Evolutionary conservation across 2,329 filamentous ascomycete species (phyloP).

Genomic region (Zarea fungicola): DNA sequence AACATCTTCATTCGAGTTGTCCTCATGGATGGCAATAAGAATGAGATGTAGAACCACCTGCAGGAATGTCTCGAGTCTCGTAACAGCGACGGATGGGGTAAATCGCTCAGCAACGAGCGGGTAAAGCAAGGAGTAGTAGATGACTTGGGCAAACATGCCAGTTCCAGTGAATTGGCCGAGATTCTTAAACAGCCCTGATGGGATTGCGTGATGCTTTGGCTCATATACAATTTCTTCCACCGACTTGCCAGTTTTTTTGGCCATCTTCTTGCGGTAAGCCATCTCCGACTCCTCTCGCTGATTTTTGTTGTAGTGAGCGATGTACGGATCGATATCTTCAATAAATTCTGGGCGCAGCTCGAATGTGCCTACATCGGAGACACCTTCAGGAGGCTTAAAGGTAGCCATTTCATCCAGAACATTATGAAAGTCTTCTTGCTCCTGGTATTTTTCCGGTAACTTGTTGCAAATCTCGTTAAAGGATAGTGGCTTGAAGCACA

Average conservation of each 20-base stretch:
- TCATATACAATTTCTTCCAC: slow-evolving; percentile 85
- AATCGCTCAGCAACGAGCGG: slow-evolving; percentile 62
- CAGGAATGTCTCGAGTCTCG: slow-evolving; percentile 83
- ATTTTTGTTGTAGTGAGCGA: slow-evolving; percentile 93
- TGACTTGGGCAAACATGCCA: slow-evolving; percentile 80
- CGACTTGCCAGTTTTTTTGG: slow-evolving; percentile 78
- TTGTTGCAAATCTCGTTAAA: slow-evolving; percentile 88
- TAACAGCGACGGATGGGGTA: slow-evolving; percentile 71
- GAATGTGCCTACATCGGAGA: slow-evolving; percentile 91
- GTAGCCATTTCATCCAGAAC: slow-evolving; percentile 83
- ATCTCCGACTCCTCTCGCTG: slow-evolving; percentile 92
- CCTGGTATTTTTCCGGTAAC: slow-evolving; percentile 82
- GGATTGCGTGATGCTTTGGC: slow-evolving; percentile 72
- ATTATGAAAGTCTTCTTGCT: slow-evolving; percentile 80
- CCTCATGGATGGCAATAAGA: slow-evolving; percentile 80
- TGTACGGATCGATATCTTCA: slow-evolving; percentile 89
- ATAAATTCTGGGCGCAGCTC: slow-evolving; percentile 83
- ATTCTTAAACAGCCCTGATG: slow-evolving; percentile 69
- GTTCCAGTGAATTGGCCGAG: slow-evolving; percentile 78
- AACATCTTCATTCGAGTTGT: slow-evolving; percentile 55
- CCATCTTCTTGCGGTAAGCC: slow-evolving; percentile 80
- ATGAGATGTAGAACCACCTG: slow-evolving; percentile 87
- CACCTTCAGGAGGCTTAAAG: slow-evolving; percentile 84
- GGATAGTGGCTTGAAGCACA: slow-evolving; percentile 94
- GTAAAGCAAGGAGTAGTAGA: slow-evolving; percentile 85